These are phyloP conservation scores for Entamoeba nuttalli DNA, from an alignment of 208 protist species.

Conservation along the genomic window DNA sequence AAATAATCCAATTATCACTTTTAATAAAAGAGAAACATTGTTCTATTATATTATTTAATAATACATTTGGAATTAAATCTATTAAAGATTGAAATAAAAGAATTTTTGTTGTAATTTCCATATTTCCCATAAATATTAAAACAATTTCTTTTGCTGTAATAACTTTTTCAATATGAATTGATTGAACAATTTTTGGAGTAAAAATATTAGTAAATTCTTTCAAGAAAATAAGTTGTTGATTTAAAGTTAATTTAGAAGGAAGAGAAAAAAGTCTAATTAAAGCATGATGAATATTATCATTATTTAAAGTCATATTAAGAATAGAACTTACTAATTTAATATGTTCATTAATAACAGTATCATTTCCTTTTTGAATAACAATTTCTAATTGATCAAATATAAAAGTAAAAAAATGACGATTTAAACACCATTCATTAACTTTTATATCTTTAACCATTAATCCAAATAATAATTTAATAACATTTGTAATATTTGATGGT, in stretches of 20 bases:
- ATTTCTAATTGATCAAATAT: neutral
- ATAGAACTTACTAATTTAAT: neutral
- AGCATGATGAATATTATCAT: neutral
- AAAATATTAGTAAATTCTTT: neutral
- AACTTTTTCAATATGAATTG: neutral
- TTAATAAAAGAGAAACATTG: too few species aligned
- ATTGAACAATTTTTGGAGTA: neutral
- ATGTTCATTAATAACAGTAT: neutral
- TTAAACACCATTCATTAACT: neutral
- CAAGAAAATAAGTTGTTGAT: neutral
- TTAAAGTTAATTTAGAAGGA: neutral
- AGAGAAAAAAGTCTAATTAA: neutral
- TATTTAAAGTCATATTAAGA: neutral
- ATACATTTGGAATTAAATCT: too few species aligned
- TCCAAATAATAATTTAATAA: neutral
- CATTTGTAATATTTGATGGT: neutral
- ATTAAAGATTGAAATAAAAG: neutral
- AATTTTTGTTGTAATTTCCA: neutral
- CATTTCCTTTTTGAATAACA: neutral
- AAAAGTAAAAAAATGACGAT: neutral
- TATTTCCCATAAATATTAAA: neutral
- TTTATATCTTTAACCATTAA: neutral
- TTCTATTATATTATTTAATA: too few species aligned
- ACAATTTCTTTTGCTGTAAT: neutral
- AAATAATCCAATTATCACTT: neutral